Evolutionary conservation across 2,329 filamentous ascomycete species (phyloP).

Genomic region (Stenocarpella maydis): DNA sequence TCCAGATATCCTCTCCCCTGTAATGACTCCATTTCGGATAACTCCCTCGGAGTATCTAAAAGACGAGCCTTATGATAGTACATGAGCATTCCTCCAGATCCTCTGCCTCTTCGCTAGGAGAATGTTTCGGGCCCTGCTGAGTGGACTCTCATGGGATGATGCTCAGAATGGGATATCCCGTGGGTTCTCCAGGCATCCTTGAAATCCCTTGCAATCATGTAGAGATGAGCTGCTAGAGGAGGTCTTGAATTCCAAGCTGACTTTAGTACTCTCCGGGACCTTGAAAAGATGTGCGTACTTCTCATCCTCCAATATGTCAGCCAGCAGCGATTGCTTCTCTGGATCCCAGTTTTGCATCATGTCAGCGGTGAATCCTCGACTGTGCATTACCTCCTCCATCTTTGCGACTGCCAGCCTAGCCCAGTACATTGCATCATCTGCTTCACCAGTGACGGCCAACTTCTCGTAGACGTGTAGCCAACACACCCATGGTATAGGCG

Average conservation of each 20-base stretch:
- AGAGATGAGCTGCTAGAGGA: no score
- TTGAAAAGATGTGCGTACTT: background rate
- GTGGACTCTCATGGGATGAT: no score
- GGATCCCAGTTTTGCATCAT: slow-evolving; percentile 4
- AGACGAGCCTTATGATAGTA: no score
- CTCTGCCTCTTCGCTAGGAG: no score
- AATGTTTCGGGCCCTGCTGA: no score
- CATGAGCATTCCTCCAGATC: no score
- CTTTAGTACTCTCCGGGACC: background rate
- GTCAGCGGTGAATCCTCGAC: background rate
- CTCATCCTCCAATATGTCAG: background rate
- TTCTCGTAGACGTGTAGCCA: background rate
- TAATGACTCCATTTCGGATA: background rate
- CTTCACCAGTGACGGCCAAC: background rate
- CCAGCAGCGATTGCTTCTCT: background rate
- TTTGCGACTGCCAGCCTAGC: background rate
- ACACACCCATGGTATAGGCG: background rate
- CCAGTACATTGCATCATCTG: background rate
- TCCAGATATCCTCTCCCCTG: no score
- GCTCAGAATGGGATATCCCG: no score
- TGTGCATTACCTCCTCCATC: background rate
- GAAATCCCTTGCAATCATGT: no score
- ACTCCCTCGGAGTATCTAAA: background rate
- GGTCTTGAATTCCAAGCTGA: no score
- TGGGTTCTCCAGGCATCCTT: no score